Evolutionary conservation across 768 basidiomycete species (phyloP).

Genomic region (Trametes villosa): DNA sequence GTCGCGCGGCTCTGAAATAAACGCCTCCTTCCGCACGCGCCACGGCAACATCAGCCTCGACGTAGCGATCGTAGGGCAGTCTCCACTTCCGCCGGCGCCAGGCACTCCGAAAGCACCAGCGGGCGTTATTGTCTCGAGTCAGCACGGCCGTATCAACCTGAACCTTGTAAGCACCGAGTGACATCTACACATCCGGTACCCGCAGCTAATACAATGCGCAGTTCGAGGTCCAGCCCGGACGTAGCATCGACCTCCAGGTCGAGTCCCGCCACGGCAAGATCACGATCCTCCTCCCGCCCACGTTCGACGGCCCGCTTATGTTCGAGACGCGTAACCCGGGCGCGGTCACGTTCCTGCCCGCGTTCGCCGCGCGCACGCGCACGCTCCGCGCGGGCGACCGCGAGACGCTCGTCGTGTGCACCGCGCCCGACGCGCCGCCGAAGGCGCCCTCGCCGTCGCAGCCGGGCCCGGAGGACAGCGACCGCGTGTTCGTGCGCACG

Average conservation of each 20-base stretch:
- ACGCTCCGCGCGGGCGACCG: constrained; percentile 21
- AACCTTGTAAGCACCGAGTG: constrained; percentile 25
- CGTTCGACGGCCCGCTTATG: constrained; percentile 23
- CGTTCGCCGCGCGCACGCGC: constrained; percentile 23
- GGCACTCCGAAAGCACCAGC: constrained; percentile 5
- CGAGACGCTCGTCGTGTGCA: constrained; percentile 22
- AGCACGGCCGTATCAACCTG: constrained; percentile 28
- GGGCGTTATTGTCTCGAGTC: constrained; percentile 23
- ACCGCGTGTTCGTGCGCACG: constrained; percentile 22
- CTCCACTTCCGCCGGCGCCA: not conserved
- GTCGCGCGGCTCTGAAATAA: constrained; percentile 10
- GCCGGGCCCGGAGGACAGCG: not conserved
- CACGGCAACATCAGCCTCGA: constrained; percentile 31
- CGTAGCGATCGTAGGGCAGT: constrained; percentile 25
- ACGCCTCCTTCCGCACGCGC: constrained; percentile 31
- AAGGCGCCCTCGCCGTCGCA: not conserved
- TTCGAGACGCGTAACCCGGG: constrained; percentile 10
- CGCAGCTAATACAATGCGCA: not conserved
- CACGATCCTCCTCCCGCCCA: constrained; percentile 25
- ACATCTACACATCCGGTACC: not conserved
- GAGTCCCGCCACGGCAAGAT: constrained; percentile 21
- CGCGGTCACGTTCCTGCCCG: constrained; percentile 24
- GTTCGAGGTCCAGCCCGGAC: constrained; percentile 18
- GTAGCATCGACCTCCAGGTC: constrained; percentile 21
- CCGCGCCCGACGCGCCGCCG: constrained; percentile 4